These are phyloP conservation scores for Zopfochytrium polystomum DNA, from an alignment of 371 early-diverging fungal species.

Conservation along the genomic window DNA sequence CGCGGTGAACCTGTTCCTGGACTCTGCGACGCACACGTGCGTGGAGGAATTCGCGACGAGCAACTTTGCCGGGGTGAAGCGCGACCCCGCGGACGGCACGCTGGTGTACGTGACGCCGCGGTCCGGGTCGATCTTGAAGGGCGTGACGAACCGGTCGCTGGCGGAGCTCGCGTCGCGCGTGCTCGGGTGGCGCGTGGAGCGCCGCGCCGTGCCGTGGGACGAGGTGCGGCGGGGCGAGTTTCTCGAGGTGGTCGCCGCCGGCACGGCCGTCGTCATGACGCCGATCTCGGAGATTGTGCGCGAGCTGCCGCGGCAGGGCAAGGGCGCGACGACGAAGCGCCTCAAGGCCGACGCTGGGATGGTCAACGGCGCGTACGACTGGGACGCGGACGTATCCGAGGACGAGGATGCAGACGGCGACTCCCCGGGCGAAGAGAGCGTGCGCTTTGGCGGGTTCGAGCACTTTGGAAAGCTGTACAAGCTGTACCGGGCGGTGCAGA, in stretches of 20 bases:
- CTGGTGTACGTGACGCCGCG: constrained; percentile 68
- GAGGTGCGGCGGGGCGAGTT: constrained; percentile 62
- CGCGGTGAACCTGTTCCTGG: constrained; percentile 70
- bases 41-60: constrained; percentile 81
- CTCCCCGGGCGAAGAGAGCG: constrained; percentile 44
- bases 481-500: constrained; percentile 65
- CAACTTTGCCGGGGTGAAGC: constrained; percentile 71
- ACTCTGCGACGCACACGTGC: constrained; percentile 60
- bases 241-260: constrained; percentile 72
- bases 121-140: constrained; percentile 60
- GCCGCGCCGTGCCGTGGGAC: constrained; percentile 53
- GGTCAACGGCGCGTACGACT: constrained; percentile 19
- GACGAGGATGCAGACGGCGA: constrained; percentile 27
- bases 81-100: constrained; percentile 52
- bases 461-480: constrained; percentile 56
- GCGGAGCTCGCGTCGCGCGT: constrained; percentile 58
- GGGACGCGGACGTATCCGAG: constrained; percentile 22
- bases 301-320: constrained; percentile 31
- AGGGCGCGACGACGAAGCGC: neutral
- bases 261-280: constrained; percentile 78
- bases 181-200: constrained; percentile 69
- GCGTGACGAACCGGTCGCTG: constrained; percentile 70
- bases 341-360: constrained; percentile 18
- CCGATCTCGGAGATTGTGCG: constrained; percentile 70
- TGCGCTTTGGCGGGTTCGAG: constrained; percentile 36